Conservation (phyloP, 1,139 yeast genomes). For the Saccharomyces hybrid region DNA sequence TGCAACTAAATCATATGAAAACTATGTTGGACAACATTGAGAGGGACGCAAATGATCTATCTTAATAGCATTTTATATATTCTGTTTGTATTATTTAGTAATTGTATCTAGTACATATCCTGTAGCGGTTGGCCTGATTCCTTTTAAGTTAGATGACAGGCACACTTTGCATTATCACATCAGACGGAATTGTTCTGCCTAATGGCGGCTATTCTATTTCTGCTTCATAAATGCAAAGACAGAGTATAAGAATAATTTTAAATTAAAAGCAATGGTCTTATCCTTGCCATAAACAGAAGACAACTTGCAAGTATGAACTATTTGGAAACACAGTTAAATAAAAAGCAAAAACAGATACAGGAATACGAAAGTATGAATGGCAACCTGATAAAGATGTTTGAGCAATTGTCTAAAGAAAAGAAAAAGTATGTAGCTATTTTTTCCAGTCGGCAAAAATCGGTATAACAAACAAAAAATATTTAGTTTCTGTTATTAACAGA, state of each 20-base stretch:
- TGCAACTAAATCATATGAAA: conserved; percentile 40
- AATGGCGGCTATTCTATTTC: background rate
- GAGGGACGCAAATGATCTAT: background rate
- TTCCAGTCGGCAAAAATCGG: background rate
- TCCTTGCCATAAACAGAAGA: background rate
- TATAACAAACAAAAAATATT: background rate
- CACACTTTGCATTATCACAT: background rate
- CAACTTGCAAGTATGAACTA: background rate
- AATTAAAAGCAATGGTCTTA: background rate
- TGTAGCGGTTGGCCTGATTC: background rate
- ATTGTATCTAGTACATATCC: background rate
- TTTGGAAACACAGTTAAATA: background rate
- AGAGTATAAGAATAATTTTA: background rate
- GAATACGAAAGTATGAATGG: background rate
- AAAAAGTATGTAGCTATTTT: background rate
- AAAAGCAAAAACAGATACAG: background rate
- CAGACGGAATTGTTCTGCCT: background rate
- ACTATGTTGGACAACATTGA: conserved; percentile 9
- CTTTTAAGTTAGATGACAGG: background rate
- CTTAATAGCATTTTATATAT: background rate
- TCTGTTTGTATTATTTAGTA: background rate
- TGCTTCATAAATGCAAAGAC: background rate
- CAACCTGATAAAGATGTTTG: background rate
- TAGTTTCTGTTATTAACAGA: background rate
- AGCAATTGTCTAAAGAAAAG: background rate